Conservation (phyloP, 148 eudicot species). For the Rhododendron molle region DNA sequence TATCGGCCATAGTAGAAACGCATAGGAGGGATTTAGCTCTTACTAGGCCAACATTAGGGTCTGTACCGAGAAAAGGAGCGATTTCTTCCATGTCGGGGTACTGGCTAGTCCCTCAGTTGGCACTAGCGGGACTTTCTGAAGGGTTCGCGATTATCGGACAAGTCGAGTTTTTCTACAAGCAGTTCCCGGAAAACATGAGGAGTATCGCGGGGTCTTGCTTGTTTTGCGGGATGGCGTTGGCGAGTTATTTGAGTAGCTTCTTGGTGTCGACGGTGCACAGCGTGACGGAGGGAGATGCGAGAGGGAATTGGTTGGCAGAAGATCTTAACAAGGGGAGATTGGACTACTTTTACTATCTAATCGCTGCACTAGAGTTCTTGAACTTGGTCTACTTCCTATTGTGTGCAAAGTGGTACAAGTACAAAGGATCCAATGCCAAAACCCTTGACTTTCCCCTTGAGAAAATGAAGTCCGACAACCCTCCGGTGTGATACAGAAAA, state of each 20-base stretch:
- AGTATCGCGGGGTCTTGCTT: slow-evolving; percentile 53
- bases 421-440: slow-evolving; percentile 26
- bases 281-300: slow-evolving; percentile 9
- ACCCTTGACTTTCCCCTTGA: slow-evolving; percentile 8
- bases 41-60: slow-evolving; percentile 24
- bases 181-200: slow-evolving; percentile 53
- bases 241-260: slow-evolving; percentile 54
- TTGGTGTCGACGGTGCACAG: slow-evolving; percentile 34
- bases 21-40: slow-evolving; percentile 18
- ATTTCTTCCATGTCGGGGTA: slow-evolving; percentile 33
- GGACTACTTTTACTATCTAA: slow-evolving; percentile 50
- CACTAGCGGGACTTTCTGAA: slow-evolving; percentile 33
- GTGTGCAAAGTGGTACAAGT: slow-evolving; percentile 68
- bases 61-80: slow-evolving; percentile 16
- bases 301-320: slow-evolving; percentile 38
- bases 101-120: slow-evolving; percentile 39
- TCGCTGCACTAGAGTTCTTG: slow-evolving; percentile 40
- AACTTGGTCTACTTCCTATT: slow-evolving; percentile 46
- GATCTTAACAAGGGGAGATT: slow-evolving; percentile 55
- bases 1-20: slow-evolving; percentile 22
- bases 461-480: slow-evolving; percentile 18
- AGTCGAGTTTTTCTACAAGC: slow-evolving; percentile 43
- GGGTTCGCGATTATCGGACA: slow-evolving; percentile 29
- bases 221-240: slow-evolving; percentile 48
- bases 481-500: slow-evolving; percentile 22